Percentiles rank a stretch among this genome's conserved stretches.
phyloP scores from a whole-genome alignment of 2,329 filamentous ascomycete genomes.

The Colletotrichum sp. region DNA sequence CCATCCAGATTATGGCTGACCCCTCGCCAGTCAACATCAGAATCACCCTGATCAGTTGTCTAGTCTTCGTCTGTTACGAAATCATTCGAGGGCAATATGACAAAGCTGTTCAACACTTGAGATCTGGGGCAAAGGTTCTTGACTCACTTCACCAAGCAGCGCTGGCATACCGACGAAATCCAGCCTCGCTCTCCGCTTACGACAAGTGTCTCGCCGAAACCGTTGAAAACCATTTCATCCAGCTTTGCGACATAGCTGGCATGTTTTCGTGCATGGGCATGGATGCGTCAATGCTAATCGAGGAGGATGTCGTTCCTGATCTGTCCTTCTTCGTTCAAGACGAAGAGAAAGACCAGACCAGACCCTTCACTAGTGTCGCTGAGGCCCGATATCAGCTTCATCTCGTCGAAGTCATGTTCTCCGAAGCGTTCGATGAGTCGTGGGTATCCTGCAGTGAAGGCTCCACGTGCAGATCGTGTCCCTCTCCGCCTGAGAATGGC shows the following conservation, averaged over 20 bases:
- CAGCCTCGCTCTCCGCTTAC: background rate
- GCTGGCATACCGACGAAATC: background rate
- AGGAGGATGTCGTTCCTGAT: constrained; percentile 4
- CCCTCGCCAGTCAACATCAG: constrained; percentile 9
- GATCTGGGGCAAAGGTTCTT: background rate
- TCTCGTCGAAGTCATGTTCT: background rate
- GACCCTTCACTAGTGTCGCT: background rate
- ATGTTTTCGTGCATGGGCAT: constrained; percentile 14
- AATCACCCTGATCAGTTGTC: constrained; percentile 4
- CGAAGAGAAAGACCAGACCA: background rate
- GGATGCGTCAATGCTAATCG: constrained; percentile 2
- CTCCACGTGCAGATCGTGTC: background rate
- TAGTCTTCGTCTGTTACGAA: constrained; percentile 14
- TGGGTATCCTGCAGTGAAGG: background rate
- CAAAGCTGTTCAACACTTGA: constrained; percentile 1
- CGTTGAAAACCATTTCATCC: background rate
- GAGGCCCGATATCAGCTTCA: constrained; percentile 2
- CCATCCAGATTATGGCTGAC: constrained; percentile 13
- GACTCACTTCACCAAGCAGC: constrained; percentile 8
- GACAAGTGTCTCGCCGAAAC: background rate
- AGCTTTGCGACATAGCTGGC: constrained; percentile 5
- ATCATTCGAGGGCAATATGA: constrained; percentile 7
- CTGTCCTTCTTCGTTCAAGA: constrained; percentile 1
- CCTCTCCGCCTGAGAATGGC: background rate
- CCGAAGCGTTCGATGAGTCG: background rate